Percentiles rank a stretch among this genome's conserved stretches.
Evolutionary conservation across 2,329 filamentous ascomycete species (phyloP).

Genomic region (Colletotrichum liriopes): DNA sequence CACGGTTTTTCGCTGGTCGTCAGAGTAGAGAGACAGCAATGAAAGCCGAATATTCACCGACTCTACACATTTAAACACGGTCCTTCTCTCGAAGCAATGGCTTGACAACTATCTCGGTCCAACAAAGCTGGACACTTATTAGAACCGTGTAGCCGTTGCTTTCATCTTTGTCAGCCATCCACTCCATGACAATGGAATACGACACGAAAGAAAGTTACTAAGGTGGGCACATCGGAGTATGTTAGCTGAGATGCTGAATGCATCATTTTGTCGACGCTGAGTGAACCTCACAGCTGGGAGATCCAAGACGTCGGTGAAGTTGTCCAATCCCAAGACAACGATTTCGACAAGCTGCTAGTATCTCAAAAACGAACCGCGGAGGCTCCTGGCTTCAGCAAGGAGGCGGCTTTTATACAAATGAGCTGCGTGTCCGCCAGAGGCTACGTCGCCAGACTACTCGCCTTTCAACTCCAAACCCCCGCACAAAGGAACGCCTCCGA

Average conservation of each 20-base stretch:
- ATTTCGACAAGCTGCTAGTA: neutral
- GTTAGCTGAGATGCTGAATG: neutral
- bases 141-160: neutral
- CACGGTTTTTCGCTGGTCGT: neutral
- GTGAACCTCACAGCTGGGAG: neutral
- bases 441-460: too few relatives aligned
- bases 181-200: slow-evolving; percentile 1
- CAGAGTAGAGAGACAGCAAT: too few relatives aligned
- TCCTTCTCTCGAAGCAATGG: too few relatives aligned
- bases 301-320: neutral
- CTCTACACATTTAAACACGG: neutral
- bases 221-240: neutral
- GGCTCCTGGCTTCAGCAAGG: too few relatives aligned
- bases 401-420: too few relatives aligned
- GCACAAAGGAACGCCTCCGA: slow-evolving; percentile 57
- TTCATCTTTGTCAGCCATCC: neutral
- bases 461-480: too few relatives aligned
- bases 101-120: too few relatives aligned
- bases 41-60: too few relatives aligned
- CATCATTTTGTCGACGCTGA: neutral
- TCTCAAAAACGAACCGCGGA: too few relatives aligned
- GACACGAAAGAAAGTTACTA: slow-evolving; percentile 10
- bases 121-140: neutral
- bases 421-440: too few relatives aligned
- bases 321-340: neutral